phyloP scores from a whole-genome alignment of 129 eudicot species.

The Kitagawia praeruptora region DNA sequence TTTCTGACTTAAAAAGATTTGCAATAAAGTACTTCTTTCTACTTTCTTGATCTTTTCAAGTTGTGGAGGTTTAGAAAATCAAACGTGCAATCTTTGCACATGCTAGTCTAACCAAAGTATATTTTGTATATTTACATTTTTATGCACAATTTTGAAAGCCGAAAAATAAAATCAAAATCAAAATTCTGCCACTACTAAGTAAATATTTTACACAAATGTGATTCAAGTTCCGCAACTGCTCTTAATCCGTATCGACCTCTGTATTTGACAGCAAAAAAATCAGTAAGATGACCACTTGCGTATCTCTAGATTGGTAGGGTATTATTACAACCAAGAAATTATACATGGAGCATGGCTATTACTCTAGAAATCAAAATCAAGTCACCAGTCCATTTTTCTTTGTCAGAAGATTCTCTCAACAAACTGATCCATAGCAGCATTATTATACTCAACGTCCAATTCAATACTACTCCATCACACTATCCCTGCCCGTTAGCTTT shows the following conservation, averaged over 20 bases:
- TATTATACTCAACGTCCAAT: not conserved
- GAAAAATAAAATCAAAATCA: not conserved
- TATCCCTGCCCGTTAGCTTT: not conserved
- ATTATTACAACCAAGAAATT: not conserved
- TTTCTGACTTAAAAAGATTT: not conserved
- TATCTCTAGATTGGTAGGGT: not conserved
- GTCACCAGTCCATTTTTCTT: not conserved
- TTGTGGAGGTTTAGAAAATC: not conserved
- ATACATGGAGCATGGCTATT: not conserved
- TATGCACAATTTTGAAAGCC: not conserved
- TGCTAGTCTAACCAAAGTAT: not conserved
- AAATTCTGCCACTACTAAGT: no score
- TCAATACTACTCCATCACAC: not conserved
- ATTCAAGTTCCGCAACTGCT: not conserved
- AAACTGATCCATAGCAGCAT: not conserved
- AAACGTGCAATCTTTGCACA: constrained; percentile 3
- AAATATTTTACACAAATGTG: no score
- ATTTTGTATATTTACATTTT: no score
- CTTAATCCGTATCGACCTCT: not conserved
- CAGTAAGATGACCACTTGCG: not conserved
- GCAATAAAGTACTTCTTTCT: not conserved
- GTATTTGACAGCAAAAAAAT: not conserved
- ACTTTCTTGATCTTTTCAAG: not conserved
- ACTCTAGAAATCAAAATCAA: not conserved
- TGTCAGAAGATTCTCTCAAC: constrained; percentile 4